Evolutionary conservation across 139 green algal species (phyloP).

Genomic region (Tetradesmus obliquus): DNA sequence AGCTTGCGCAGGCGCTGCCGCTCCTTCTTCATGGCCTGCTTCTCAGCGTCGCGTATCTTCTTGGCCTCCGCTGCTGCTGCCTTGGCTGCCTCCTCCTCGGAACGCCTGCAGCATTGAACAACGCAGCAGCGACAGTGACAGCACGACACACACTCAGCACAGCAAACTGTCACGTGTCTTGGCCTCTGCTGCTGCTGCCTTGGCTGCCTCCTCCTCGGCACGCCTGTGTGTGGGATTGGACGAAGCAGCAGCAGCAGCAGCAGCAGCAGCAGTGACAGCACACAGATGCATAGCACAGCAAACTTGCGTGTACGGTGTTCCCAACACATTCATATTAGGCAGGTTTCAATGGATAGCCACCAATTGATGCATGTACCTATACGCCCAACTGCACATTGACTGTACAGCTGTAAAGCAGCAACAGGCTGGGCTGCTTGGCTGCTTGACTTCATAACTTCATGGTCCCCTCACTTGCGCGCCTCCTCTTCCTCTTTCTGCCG

Average conservation of each 20-base stretch:
- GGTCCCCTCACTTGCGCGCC: conserved; percentile 39
- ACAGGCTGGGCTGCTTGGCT: too few relatives aligned
- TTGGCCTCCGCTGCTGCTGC: conserved; percentile 68
- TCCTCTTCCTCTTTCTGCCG: conserved; percentile 65
- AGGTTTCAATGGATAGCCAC: too few relatives aligned
- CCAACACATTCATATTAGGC: too few relatives aligned
- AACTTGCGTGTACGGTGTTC: too few relatives aligned
- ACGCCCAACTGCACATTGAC: too few relatives aligned
- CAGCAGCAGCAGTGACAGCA: too few relatives aligned
- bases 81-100: conserved; percentile 62
- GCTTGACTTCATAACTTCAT: too few relatives aligned
- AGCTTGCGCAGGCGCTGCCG: conserved; percentile 72
- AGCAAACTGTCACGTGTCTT: conserved; percentile 48
- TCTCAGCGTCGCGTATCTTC: conserved; percentile 83
- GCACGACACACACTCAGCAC: not conserved
- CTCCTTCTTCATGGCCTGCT: conserved; percentile 90
- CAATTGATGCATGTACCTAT: too few relatives aligned
- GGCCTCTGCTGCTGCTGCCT: conserved; percentile 58
- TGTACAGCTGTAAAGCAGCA: too few relatives aligned
- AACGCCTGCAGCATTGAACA: conserved; percentile 51
- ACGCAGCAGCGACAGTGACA: not conserved
- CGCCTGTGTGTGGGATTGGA: conserved; percentile 45
- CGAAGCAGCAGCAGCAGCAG: too few relatives aligned
- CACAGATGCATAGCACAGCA: too few relatives aligned
- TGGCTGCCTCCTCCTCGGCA: conserved; percentile 61